Evolutionary conservation across 176 grass and related monocot species (phyloP), one percentile per base, ranked within the genome.

Genomic region (Elaeis guineensis): DNA sequence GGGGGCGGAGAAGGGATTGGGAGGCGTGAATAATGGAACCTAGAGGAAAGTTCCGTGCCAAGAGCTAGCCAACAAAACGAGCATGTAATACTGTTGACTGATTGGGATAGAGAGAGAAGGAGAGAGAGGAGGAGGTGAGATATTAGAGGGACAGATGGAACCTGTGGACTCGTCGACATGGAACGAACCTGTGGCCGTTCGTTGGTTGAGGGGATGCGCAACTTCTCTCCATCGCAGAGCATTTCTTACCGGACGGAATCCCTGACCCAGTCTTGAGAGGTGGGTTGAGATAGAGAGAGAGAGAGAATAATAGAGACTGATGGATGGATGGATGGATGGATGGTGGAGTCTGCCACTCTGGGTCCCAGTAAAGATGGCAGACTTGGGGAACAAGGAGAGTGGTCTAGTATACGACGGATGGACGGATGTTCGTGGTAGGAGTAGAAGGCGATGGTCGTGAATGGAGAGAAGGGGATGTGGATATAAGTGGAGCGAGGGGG

Each of bases 51-150:
- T 68, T 68, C 52, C 52, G 7, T 55, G 65, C 54, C 65, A 68
- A 68, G n/a, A 16, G 65, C 65, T 68, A 68, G 26, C 25, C 52
- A 68, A 68, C 65, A 68, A 68, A 68, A 68, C 52, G 26, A 68
- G 26, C 52, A 67, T n/a, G 28, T 17, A 55, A 51, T 28, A 68
- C 54, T 55, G 54, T 55, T 56, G 65, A 68, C 3, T 68, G 65
- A 68, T 35, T 9, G 25, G 1, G 63, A 35, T 21, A 21, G 65
- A 54, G 65, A 68, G 65, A 16, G 51, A 55, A 21, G n/a, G 20
- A 21, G 20, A 21, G 20, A 4, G 3, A 0, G 17, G 53, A 19
- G 17, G 20, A 50, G 30, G 52, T 54, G 25, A 65, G 20, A 65
- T n/a, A n/a, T n/a, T n/a, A 15, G 61, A 20, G 32, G 18, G 30